Base-by-base conservation (phyloP, 495 filamentous ascomycete genomes). In the Tuber calosporum region DNA sequence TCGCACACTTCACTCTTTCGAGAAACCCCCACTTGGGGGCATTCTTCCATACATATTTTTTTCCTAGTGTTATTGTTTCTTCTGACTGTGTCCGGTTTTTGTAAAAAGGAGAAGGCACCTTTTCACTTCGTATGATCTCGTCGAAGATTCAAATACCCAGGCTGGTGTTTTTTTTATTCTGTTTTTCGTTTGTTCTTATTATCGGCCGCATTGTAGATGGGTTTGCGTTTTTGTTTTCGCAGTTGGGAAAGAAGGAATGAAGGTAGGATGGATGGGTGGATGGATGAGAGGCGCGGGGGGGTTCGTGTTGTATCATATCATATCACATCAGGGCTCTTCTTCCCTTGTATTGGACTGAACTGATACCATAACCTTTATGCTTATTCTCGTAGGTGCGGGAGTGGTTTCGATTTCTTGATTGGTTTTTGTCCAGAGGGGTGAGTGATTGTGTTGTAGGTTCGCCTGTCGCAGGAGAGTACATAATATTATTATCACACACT, bases 1-100 rank as follows among this genome's bases (percentile, higher is more conserved):
- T 69, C 40, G 58, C 42, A 45, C 70, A 37, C 30, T 58, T 71
- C 42, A 39, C 48, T 69, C 68, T 75, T 71, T 67, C 22, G 6
- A 26, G 38, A 19, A 17, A 38, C 13, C 42, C 34, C 42, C 30
- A 39, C n/a, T 41, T 43, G 42, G 37, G 36, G 34, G 7, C 68
- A 39, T 43, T 43, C 37, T 20, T 41, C 67, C 67, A 36, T 62
- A 67, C 43, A 39, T 73, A 19, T 30, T 39, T 73, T 73, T 67
- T 78, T 70, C 72, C 40, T 67, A 58, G 39, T 66, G 30, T 39
- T 62, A 58, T 69, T 68, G 58, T 73, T 78, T 69, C 66, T 40
- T 40, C 39, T 40, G 8, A 40, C 39, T 69, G 34, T 42, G 22
- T 72, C 76, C 38, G 30, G 58, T 58, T 69, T 70, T 66, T 58